Percentiles rank a stretch among this genome's conserved stretches.
Evolutionary conservation across 2,329 filamentous ascomycete species (phyloP).

Genomic region (Tympanopsis confertula): DNA sequence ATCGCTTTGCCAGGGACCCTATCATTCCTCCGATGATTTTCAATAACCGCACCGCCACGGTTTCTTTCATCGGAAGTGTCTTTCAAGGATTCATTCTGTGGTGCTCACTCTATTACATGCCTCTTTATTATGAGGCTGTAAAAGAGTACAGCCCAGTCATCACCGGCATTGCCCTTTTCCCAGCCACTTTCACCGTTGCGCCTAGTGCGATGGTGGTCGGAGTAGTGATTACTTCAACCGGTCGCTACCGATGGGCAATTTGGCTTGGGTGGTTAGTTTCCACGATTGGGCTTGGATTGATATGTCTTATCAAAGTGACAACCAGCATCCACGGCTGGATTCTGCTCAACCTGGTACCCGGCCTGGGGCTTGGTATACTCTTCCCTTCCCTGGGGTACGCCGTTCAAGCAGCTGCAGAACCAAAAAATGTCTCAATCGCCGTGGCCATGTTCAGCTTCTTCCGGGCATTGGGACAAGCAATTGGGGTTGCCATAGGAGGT

Average conservation of each 20-base stretch:
- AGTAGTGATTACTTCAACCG: not conserved
- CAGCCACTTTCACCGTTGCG: not conserved
- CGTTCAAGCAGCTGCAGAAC: conserved; percentile 20
- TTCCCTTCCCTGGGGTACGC: conserved; percentile 21
- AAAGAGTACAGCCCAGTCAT: not conserved
- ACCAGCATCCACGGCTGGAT: not conserved
- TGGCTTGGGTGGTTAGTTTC: not conserved
- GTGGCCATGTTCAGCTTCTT: conserved; percentile 23
- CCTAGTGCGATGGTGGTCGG: not conserved
- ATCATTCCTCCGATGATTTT: conserved; percentile 26
- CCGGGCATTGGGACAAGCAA: conserved; percentile 27
- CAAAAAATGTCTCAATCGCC: conserved; percentile 17
- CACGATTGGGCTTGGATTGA: not conserved
- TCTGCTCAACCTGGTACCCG: conserved; percentile 16
- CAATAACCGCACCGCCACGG: conserved; percentile 25
- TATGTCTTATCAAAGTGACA: not conserved
- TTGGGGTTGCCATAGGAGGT: conserved; percentile 25
- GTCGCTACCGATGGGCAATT: not conserved
- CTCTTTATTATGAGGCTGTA: conserved; percentile 19
- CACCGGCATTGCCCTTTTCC: not conserved
- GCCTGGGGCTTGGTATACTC: conserved; percentile 26
- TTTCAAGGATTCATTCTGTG: conserved; percentile 31
- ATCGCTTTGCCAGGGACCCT: conserved; percentile 29
- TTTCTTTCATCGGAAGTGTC: conserved; percentile 30
- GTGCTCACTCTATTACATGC: conserved; percentile 29